Evolutionary conservation across 352 stramenopile species (phyloP).

Genomic region (Globisporangium camurandrum): DNA sequence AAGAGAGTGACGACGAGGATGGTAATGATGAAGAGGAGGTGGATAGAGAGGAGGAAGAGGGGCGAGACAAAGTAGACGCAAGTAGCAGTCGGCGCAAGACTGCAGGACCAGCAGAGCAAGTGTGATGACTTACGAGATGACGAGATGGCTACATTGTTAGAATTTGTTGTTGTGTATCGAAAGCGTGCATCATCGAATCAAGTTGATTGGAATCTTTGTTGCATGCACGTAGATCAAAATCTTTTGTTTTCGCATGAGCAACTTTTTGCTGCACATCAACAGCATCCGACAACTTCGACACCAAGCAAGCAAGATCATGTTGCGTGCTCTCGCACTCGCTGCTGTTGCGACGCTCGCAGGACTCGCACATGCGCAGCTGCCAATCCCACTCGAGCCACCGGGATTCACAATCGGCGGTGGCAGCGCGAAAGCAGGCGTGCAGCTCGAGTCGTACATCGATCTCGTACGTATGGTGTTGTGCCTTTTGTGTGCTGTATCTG

Average conservation of each 20-base stretch:
- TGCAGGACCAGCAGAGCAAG: not conserved
- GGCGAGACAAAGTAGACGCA: not conserved
- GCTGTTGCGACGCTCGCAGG: not conserved
- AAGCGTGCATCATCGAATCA: not conserved
- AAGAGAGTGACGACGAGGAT: slow-evolving; percentile 54
- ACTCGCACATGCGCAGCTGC: slow-evolving; percentile 31
- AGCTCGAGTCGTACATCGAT: slow-evolving; percentile 80
- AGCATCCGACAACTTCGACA: not conserved
- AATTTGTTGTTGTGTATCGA: not conserved
- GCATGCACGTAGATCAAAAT: not conserved
- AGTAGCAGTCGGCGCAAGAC: slow-evolving; percentile 3
- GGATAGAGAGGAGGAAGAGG: slow-evolving; percentile 1
- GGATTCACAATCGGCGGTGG: slow-evolving; percentile 64
- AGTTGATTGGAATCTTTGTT: not conserved
- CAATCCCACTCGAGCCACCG: slow-evolving; percentile 48
- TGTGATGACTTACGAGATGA: not conserved
- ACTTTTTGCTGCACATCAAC: too few species aligned
- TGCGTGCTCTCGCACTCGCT: slow-evolving; percentile 8
- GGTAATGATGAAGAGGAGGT: slow-evolving; percentile 7
- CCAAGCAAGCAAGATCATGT: slow-evolving; percentile 11
- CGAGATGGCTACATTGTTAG: not conserved
- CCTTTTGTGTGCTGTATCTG: not conserved
- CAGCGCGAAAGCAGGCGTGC: slow-evolving; percentile 43
- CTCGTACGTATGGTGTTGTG: slow-evolving; percentile 25
- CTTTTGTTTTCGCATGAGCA: not conserved